phyloP scores from a whole-genome alignment of 768 basidiomycete species.

The Cantharellus cinnabarinus region DNA sequence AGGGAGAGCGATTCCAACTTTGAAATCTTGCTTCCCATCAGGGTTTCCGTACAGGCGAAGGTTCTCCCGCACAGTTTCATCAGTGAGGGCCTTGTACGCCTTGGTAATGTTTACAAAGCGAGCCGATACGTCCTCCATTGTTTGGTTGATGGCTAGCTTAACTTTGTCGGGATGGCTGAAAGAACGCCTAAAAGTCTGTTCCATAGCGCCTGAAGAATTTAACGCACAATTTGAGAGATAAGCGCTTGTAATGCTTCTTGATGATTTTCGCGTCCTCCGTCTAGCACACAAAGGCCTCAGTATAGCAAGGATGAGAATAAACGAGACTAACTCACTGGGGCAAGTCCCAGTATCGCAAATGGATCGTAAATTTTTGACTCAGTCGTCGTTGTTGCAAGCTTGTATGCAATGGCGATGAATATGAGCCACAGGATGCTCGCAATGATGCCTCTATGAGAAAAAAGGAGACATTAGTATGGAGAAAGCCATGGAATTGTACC shows the following conservation, averaged over 20 bases:
- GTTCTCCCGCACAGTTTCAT: constrained; percentile 81
- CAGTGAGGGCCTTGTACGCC: constrained; percentile 94
- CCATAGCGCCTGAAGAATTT: not conserved
- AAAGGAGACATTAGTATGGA: not conserved
- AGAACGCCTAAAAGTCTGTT: not conserved
- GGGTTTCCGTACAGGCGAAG: constrained; percentile 80
- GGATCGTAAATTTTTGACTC: constrained; percentile 67
- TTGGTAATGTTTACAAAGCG: constrained; percentile 88
- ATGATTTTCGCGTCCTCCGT: constrained; percentile 68
- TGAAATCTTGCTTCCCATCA: constrained; percentile 86
- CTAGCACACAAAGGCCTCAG: constrained; percentile 18
- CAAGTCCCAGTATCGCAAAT: constrained; percentile 78
- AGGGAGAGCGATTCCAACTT: constrained; percentile 89
- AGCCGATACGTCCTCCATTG: constrained; percentile 65
- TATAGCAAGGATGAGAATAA: not conserved
- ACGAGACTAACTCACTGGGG: constrained; percentile 26
- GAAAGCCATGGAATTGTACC: not conserved
- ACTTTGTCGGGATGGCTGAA: constrained; percentile 93
- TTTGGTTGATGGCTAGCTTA: constrained; percentile 58
- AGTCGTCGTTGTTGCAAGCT: constrained; percentile 31
- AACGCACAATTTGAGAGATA: constrained; percentile 67
- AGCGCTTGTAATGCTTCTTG: constrained; percentile 84
- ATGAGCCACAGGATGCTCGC: constrained; percentile 46
- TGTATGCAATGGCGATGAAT: constrained; percentile 48
- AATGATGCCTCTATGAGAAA: not conserved